These are phyloP conservation scores for Spathaspora passalidarum DNA, from an alignment of 805 yeast species.

Conservation along the genomic window DNA sequence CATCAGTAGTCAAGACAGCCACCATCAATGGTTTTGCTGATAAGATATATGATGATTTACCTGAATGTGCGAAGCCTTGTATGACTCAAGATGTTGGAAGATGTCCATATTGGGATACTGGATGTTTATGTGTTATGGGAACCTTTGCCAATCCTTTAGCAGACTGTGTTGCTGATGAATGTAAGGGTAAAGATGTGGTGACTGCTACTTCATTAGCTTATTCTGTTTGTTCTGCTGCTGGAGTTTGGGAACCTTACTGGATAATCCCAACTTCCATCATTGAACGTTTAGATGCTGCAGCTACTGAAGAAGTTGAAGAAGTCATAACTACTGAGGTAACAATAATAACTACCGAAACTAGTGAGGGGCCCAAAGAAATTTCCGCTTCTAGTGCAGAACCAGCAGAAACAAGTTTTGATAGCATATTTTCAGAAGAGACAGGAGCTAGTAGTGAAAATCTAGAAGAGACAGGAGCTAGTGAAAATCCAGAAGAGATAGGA, in stretches of 20 bases:
- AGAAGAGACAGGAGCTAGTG: too few relatives aligned
- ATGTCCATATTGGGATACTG: slow-evolving; percentile 47
- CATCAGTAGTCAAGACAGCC: slow-evolving; percentile 36
- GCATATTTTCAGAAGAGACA: too few relatives aligned
- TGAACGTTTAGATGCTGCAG: slow-evolving; percentile 23
- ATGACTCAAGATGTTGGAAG: slow-evolving; percentile 26
- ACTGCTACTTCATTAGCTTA: slow-evolving; percentile 28
- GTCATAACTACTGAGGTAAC: slow-evolving; percentile 12
- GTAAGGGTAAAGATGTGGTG: slow-evolving; percentile 30
- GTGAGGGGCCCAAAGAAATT: neutral
- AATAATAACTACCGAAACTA: slow-evolving; percentile 1
- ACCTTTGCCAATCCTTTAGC: slow-evolving; percentile 31
- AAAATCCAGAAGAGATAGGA: too few relatives aligned
- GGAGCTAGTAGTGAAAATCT: too few relatives aligned
- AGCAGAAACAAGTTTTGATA: too few relatives aligned
- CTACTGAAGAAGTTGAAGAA: slow-evolving; percentile 15
- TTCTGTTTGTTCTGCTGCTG: slow-evolving; percentile 32
- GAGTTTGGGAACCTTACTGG: slow-evolving; percentile 34
- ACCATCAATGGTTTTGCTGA: slow-evolving; percentile 43
- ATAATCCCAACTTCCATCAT: slow-evolving; percentile 20
- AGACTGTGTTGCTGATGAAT: slow-evolving; percentile 36
- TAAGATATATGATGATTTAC: slow-evolving; percentile 28
- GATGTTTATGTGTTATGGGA: slow-evolving; percentile 44
- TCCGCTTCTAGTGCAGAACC: neutral
- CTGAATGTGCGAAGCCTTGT: slow-evolving; percentile 37